These are phyloP conservation scores for Ettlia oleoabundans DNA, from an alignment of 139 green algal species.

Conservation along the genomic window DNA sequence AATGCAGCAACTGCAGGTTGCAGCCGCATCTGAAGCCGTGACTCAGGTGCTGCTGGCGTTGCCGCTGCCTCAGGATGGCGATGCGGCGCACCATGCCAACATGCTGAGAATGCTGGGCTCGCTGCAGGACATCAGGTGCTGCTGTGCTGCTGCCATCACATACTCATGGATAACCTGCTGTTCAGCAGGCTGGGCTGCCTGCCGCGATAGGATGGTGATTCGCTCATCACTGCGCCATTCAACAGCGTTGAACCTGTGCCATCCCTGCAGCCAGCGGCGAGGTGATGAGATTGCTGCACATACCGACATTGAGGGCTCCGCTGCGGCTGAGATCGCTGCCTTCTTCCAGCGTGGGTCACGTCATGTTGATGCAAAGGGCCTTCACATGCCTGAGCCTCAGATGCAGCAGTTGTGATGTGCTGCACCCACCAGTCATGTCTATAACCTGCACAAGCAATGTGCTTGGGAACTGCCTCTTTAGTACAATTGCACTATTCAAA, in stretches of 20 bases:
- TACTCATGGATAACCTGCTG: too few relatives aligned
- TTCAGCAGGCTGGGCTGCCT: too few relatives aligned
- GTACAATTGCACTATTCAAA: too few relatives aligned
- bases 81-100: constrained; percentile 8
- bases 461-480: too few relatives aligned
- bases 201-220: not conserved
- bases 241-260: too few relatives aligned
- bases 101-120: constrained; percentile 44
- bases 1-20: constrained; percentile 20
- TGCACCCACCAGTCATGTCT: too few relatives aligned
- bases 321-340: not conserved
- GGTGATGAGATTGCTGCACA: constrained; percentile 16
- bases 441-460: too few relatives aligned
- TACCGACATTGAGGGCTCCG: not conserved
- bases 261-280: constrained; percentile 3
- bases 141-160: not conserved
- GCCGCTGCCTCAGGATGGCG: constrained; percentile 2
- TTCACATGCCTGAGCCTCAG: not conserved
- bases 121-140: constrained; percentile 30
- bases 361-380: too few relatives aligned
- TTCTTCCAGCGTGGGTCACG: constrained; percentile 29
- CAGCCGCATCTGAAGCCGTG: constrained; percentile 1
- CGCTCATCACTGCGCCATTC: not conserved
- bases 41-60: constrained; percentile 15
- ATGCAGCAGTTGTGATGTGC: constrained; percentile 12